Evolutionary conservation across 2,329 filamentous ascomycete species (phyloP).

Genomic region (Cercospora citrullina): DNA sequence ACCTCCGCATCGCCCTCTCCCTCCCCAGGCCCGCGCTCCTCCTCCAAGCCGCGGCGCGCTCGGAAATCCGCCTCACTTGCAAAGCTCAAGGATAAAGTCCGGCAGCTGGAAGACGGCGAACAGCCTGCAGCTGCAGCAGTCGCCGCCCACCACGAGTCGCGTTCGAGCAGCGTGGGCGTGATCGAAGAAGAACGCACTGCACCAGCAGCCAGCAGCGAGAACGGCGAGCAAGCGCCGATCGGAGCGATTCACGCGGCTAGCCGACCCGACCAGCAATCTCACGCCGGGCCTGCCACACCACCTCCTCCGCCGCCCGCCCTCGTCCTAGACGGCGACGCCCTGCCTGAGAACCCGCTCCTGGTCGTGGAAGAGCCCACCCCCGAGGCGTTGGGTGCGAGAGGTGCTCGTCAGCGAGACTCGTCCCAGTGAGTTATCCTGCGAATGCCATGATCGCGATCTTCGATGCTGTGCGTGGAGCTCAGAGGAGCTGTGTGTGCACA

Average conservation of each 20-base stretch:
- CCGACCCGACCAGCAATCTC: not conserved
- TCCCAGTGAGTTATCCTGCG: slow-evolving; percentile 11
- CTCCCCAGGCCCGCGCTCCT: slow-evolving; percentile 12
- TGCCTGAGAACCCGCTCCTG: slow-evolving; percentile 15
- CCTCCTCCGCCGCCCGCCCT: slow-evolving; percentile 9
- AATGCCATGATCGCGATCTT: not conserved
- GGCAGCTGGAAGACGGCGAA: slow-evolving; percentile 2
- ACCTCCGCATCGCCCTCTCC: slow-evolving; percentile 22
- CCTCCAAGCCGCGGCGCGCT: slow-evolving; percentile 2
- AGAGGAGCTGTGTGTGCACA: slow-evolving; percentile 6
- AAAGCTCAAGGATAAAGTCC: slow-evolving; percentile 30
- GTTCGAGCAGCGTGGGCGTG: slow-evolving; percentile 10
- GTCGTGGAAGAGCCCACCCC: slow-evolving; percentile 24
- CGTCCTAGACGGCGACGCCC: slow-evolving; percentile 19
- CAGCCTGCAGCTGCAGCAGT: not conserved
- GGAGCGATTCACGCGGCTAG: not conserved
- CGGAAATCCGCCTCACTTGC: slow-evolving; percentile 25
- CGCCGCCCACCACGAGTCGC: not conserved
- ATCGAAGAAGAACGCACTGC: not conserved
- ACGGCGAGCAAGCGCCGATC: not conserved
- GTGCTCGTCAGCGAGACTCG: not conserved
- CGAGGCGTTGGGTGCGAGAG: slow-evolving; percentile 13
- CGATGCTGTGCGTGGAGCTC: slow-evolving; percentile 22
- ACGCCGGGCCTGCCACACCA: slow-evolving; percentile 8
- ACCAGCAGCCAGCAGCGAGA: not conserved